Conservation (phyloP, 2,329 filamentous ascomycete species). For the Aspergillus sp. region DNA sequence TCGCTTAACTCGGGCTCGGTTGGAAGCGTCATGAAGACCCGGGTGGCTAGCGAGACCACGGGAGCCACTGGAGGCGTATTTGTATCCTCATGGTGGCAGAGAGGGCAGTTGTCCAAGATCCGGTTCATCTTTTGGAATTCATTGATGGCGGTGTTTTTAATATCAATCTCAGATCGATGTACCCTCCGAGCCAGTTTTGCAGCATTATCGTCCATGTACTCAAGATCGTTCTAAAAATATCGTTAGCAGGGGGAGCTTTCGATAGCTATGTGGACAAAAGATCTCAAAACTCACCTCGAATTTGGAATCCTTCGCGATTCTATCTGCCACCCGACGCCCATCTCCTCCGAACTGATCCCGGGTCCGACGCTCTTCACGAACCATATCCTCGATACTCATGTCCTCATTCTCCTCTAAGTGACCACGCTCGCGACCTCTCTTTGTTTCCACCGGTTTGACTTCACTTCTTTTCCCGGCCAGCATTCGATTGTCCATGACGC, state of each 20-base stretch:
- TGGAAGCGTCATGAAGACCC: slow-evolving; percentile 78
- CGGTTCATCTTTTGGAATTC: slow-evolving; percentile 86
- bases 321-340: slow-evolving; percentile 72
- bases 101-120: slow-evolving; percentile 76
- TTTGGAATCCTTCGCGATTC: slow-evolving; percentile 86
- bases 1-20: slow-evolving; percentile 81
- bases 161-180: slow-evolving; percentile 76
- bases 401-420: slow-evolving; percentile 85
- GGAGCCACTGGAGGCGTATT: slow-evolving; percentile 71
- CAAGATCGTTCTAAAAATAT: slow-evolving; percentile 60
- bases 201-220: slow-evolving; percentile 97
- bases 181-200: slow-evolving; percentile 78
- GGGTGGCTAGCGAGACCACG: slow-evolving; percentile 73
- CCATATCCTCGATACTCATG: slow-evolving; percentile 95
- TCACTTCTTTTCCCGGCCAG: slow-evolving; percentile 68
- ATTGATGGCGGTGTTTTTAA: slow-evolving; percentile 77
- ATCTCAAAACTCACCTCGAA: slow-evolving; percentile 53
- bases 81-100: slow-evolving; percentile 87
- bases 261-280: not conserved
- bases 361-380: slow-evolving; percentile 84
- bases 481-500: slow-evolving; percentile 82
- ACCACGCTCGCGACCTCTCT: slow-evolving; percentile 74
- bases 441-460: slow-evolving; percentile 68
- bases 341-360: slow-evolving; percentile 70
- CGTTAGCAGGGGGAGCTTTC: slow-evolving; percentile 6